Percentiles rank a stretch among this genome's conserved stretches.
Conservation (phyloP, 176 grass and related monocot species). For the Pontederia paniculata region DNA sequence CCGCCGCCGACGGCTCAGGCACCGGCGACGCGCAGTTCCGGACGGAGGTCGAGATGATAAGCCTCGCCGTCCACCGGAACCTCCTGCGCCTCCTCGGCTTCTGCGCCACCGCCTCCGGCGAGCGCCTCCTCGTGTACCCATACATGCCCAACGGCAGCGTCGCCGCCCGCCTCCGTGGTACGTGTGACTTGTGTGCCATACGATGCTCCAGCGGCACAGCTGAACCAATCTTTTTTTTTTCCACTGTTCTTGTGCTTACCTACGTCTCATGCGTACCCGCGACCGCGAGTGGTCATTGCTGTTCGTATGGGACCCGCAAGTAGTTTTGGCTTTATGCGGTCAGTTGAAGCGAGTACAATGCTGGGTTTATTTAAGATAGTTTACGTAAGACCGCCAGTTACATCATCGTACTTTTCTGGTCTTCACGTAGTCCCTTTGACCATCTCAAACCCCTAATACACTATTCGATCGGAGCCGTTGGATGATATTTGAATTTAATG, state of each 20-base stretch:
- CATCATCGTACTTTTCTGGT: no score
- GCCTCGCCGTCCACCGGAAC: slow-evolving; percentile 91
- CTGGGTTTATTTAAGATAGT: no score
- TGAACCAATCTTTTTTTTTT: no score
- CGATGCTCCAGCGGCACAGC: no score
- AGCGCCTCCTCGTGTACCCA: slow-evolving; percentile 85
- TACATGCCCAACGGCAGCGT: slow-evolving; percentile 97
- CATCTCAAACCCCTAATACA: neutral
- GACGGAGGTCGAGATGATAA: slow-evolving; percentile 94
- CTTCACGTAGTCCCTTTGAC: neutral
- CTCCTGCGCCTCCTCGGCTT: slow-evolving; percentile 73
- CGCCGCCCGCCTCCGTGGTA: slow-evolving; percentile 69
- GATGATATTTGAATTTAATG: neutral
- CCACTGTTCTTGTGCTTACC: no score
- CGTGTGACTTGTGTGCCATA: neutral
- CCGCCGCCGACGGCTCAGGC: slow-evolving; percentile 54
- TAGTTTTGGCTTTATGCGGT: no score
- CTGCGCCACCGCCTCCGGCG: slow-evolving; percentile 57
- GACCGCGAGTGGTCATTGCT: no score
- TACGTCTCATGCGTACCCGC: no score
- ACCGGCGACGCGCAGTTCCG: slow-evolving; percentile 76
- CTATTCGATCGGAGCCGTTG: neutral
- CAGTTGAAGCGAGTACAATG: no score
- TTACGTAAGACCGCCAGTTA: no score
- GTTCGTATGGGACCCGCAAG: no score